A percentile compares a stretch with the other conserved stretches of the same genome.
phyloP scores from a whole-genome alignment of 2,329 filamentous ascomycete species.

The Tricladium varicosporioides region DNA sequence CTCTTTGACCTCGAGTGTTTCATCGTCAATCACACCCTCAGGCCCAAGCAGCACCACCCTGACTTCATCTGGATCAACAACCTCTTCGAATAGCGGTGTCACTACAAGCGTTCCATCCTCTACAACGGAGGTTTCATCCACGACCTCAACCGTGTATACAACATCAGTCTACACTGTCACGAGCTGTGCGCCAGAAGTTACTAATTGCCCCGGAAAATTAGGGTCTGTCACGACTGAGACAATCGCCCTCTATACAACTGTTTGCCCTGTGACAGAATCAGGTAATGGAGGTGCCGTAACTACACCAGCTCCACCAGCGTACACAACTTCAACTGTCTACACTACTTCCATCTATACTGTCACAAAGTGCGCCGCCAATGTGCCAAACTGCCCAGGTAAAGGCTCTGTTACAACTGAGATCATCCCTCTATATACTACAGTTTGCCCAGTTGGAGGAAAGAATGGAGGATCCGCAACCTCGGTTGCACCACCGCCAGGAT shows the following conservation, averaged over 20 bases:
- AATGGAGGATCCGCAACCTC: conserved; percentile 7
- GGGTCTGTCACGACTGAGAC: conserved; percentile 36
- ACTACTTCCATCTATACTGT: conserved; percentile 40
- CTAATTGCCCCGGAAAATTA: conserved; percentile 27
- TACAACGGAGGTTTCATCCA: background rate
- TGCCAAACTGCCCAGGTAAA: conserved; percentile 27
- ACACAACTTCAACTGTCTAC: conserved; percentile 9
- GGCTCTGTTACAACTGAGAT: conserved; percentile 27
- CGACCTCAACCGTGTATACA: conserved; percentile 48
- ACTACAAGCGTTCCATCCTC: too few relatives aligned
- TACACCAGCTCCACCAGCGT: conserved; percentile 1
- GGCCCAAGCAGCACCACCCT: too few relatives aligned
- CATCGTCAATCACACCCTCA: too few relatives aligned
- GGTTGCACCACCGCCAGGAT: conserved; percentile 13
- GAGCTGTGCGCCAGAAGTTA: conserved; percentile 28
- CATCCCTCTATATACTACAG: conserved; percentile 25
- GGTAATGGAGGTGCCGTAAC: background rate
- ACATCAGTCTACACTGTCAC: conserved; percentile 40
- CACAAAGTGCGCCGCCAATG: conserved; percentile 25
- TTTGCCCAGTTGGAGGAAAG: conserved; percentile 23
- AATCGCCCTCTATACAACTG: conserved; percentile 37
- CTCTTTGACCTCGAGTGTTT: too few relatives aligned
- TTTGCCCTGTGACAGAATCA: conserved; percentile 34
- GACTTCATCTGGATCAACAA: background rate
- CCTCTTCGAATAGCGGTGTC: background rate